phyloP scores from a whole-genome alignment of 2,329 filamentous ascomycete genomes.

The Diaporthe amygdali region DNA sequence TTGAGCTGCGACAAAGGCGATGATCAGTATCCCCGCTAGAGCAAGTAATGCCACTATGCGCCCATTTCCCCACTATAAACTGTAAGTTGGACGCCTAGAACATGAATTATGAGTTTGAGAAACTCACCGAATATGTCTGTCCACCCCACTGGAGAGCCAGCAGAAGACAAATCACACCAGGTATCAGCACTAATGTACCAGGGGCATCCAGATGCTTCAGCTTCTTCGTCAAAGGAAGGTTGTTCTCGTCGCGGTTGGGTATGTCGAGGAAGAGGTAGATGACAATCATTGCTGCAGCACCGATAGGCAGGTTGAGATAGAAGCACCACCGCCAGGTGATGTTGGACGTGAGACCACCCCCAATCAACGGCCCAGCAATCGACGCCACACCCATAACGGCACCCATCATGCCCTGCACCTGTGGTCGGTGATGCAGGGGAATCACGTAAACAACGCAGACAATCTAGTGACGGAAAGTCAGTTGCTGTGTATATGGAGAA shows the following conservation, averaged over 20 bases:
- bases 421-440: neutral
- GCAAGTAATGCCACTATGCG: conserved; percentile 37
- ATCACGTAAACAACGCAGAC: neutral
- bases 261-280: conserved; percentile 28
- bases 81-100: neutral
- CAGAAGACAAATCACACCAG: conserved; percentile 29
- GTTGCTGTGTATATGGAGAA: neutral
- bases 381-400: conserved; percentile 5
- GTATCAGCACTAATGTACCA: conserved; percentile 26
- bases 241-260: conserved; percentile 21
- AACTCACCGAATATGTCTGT: conserved; percentile 22
- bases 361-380: conserved; percentile 29
- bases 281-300: conserved; percentile 14
- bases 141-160: conserved; percentile 34
- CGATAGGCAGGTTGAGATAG: conserved; percentile 22
- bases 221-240: conserved; percentile 27
- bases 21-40: conserved; percentile 33
- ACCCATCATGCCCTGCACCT: conserved; percentile 8
- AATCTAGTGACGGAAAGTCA: neutral
- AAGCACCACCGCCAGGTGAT: conserved; percentile 34
- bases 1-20: conserved; percentile 39
- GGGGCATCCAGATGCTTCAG: conserved; percentile 30
- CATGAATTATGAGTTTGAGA: accelerated
- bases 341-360: conserved; percentile 31
- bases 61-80: conserved; percentile 31